Conservation (phyloP, 768 basidiomycete species). For the Xanthoconium purpureum region DNA sequence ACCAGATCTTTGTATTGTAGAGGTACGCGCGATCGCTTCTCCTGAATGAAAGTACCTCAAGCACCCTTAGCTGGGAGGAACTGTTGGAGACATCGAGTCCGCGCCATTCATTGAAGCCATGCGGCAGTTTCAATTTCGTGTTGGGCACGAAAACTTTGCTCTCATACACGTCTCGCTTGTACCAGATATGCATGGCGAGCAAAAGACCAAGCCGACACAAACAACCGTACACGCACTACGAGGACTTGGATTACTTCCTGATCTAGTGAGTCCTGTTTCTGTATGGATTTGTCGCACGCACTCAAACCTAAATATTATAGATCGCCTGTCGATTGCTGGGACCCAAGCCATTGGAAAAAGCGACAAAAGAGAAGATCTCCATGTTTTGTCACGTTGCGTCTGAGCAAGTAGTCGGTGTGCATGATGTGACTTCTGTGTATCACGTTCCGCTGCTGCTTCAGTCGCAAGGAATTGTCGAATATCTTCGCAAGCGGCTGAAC, state of each 20-base stretch:
- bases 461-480: conserved; percentile 88
- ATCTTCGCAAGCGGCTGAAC: conserved; percentile 78
- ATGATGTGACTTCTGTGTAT: conserved; percentile 95
- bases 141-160: conserved; percentile 94
- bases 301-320: conserved; percentile 36
- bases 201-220: conserved; percentile 99
- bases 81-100: conserved; percentile 97
- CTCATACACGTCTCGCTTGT: conserved; percentile 96
- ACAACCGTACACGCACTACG: conserved; percentile 92
- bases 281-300: background rate
- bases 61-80: conserved; percentile 81
- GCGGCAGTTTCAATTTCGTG: conserved; percentile 99
- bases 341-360: conserved; percentile 72
- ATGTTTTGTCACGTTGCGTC: conserved; percentile 98
- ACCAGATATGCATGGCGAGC: conserved; percentile 98
- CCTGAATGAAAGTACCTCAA: conserved; percentile 5
- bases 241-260: conserved; percentile 88
- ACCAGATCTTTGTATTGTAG: conserved; percentile 96
- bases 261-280: conserved; percentile 58
- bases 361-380: conserved; percentile 93
- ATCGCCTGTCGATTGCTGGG: conserved; percentile 90
- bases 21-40: conserved; percentile 50
- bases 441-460: conserved; percentile 92
- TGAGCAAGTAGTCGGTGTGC: conserved; percentile 90
- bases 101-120: conserved; percentile 98